Base-by-base conservation (phyloP, 768 basidiomycete species). In the Paxillus ammoniavirescens region DNA sequence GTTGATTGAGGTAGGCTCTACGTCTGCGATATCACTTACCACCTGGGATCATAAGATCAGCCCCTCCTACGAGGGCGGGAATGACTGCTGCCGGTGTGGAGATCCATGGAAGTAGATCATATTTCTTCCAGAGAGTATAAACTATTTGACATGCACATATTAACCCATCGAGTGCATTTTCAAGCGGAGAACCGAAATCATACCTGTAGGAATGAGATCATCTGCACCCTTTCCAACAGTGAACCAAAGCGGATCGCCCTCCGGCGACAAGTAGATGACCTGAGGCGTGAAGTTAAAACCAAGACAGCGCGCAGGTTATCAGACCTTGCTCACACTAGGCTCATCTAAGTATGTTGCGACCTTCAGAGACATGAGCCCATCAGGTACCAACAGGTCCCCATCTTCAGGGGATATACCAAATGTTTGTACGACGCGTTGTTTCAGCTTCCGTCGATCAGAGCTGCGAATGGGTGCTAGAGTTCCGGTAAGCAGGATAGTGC, bases 21-120 rank as follows among this genome's bases (percentile, higher is more conserved):
- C 18, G 18, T 14, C 21, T 1, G 14, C 33, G 21, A 42, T n/a
- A 42, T 36, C 28, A 74, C 84, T 64, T 64, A 87, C 89, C 88
- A 69, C 91, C 91, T 4, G 91, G 89, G 33, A 89, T 83, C 90
- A 94, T 93, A 8, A 93, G 78, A 72, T 94, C 91, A 0, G 91
- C 89, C n/a, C 92, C 91, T 9, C 82, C 82, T 3, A 82, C 72
- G 12, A 94, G 77, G 23, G 85, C 75, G 1, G 86, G 86, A 36
- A 92, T 81, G 28, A 91, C 91, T 10, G 81, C 71, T 2, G 80
- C 66, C 2, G 89, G 87, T 0, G 91, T 91, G 2, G 83, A 81
- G n/a, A 93, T 58, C 54, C 78, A 78, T 0, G 89, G 87, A 8
- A 93, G 74, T 1, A 94, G 71, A 37, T 81, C 76, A 9, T 80